Conservation (phyloP, 2,329 filamentous ascomycete genomes). For the Colletotrichum tamarilloi region DNA sequence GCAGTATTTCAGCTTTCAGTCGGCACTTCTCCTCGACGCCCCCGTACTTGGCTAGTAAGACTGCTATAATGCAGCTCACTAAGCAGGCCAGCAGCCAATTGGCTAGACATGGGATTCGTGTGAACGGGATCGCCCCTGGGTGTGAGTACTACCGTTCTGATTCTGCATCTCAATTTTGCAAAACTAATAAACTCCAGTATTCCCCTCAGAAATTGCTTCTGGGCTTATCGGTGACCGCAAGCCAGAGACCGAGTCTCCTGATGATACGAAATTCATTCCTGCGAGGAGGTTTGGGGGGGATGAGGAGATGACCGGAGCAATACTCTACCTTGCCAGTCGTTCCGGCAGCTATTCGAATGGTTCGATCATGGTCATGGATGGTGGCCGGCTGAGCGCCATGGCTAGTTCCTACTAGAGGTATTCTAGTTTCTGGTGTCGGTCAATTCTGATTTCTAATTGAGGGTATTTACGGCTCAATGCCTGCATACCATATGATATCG, state of each 20-base stretch:
- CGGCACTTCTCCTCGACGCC: conserved; percentile 70
- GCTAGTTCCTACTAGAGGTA: conserved; percentile 61
- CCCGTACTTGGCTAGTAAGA: conserved; percentile 76
- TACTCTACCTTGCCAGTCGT: conserved; percentile 72
- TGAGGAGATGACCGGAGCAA: conserved; percentile 70
- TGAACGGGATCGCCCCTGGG: conserved; percentile 58
- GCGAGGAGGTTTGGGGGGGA: conserved; percentile 65
- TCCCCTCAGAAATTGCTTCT: conserved; percentile 21
- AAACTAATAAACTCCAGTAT: background rate
- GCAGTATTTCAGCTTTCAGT: conserved; percentile 72
- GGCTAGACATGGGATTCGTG: conserved; percentile 66
- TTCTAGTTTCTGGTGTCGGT: background rate
- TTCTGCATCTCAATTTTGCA: accelerated
- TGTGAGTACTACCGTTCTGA: conserved; percentile 47
- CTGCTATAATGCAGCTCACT: conserved; percentile 72
- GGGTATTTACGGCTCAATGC: background rate
- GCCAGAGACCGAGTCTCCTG: conserved; percentile 7
- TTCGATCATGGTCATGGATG: conserved; percentile 70
- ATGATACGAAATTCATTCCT: conserved; percentile 55
- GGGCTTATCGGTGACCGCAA: conserved; percentile 17
- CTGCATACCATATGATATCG: background rate
- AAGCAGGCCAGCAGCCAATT: conserved; percentile 69
- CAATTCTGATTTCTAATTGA: background rate
- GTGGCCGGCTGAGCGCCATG: conserved; percentile 67
- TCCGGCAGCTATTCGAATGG: conserved; percentile 76